Percentiles rank a stretch among this genome's conserved stretches.
phyloP scores from a whole-genome alignment of 441 rosid species.

The Corymbia calophylla region DNA sequence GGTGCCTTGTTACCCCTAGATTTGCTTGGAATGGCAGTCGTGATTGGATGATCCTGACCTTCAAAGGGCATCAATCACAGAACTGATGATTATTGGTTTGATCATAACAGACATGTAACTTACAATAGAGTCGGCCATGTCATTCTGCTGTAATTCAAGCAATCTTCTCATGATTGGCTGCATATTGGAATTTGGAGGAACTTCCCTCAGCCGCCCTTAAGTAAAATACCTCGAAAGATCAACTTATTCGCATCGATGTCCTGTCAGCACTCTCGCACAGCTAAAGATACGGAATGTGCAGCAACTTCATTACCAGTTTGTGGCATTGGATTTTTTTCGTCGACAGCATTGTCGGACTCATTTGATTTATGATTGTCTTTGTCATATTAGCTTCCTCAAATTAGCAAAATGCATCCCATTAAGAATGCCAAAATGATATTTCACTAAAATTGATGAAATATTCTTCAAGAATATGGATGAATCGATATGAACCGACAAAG shows the following conservation, averaged over 20 bases:
- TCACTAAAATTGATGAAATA: too few relatives aligned
- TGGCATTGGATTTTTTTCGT: not conserved
- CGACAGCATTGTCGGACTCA: not conserved
- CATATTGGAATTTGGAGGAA: not conserved
- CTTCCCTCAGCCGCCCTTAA: not conserved
- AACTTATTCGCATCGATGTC: not conserved
- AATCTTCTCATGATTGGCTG: not conserved
- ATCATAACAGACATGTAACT: not conserved
- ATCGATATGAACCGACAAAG: not conserved
- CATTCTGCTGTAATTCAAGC: not conserved
- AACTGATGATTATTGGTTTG: not conserved
- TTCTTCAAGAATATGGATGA: not conserved
- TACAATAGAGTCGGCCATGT: not conserved
- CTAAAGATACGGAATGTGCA: not conserved
- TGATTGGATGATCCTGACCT: not conserved
- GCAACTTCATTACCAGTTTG: not conserved
- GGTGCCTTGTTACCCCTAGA: not conserved
- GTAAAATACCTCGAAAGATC: not conserved
- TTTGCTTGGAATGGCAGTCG: not conserved
- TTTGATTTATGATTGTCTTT: too few relatives aligned
- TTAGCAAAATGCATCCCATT: not conserved
- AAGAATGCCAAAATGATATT: not conserved
- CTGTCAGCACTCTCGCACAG: not conserved
- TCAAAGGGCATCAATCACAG: not conserved
- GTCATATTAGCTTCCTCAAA: not conserved